Base-by-base conservation (phyloP, 1,284 basidiomycete genomes). In the Ceratobasidium sp. region DNA sequence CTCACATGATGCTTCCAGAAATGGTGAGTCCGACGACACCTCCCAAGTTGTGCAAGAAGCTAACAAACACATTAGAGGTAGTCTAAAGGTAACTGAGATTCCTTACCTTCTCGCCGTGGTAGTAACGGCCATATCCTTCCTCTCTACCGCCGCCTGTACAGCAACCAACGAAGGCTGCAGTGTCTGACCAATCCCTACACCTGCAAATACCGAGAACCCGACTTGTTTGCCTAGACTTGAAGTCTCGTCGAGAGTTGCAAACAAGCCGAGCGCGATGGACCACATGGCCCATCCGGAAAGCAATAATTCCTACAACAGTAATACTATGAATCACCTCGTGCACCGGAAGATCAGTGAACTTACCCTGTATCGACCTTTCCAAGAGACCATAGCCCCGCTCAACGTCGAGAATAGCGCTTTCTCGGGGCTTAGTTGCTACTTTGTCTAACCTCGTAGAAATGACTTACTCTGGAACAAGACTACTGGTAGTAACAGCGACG, bases 401-500 rank as follows among this genome's bases (percentile, higher is more conserved):
- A 54, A 58, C 50, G 69, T 67, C 1, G 58, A 65, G 58, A 73
- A 72, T 31, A 75, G 60, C 0, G 77, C 49, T 52, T 5, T 2
- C n/a, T 10, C 7, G 15, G 22, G 22, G 5, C 15, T 52, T 25
- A 52, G 22, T 22, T 22, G 27, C 13, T 5, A 25, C 13, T 22
- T 25, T 25, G 10, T 25, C 12, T 17, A 25, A 27, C 20, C 3
- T 27, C 3, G 27, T 52, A 8, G 38, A 27, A 6, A n/a, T n/a
- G 15, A 27, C 49, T 31, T 25, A 54, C 52, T 79, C 70, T 81
- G 80, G 0, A 79, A 73, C 10, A 79, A 68, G 60, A 82, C 77
- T 45, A 83, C 76, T 1, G 82, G 80, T 6, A 84, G 75, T 10
- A 82, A 74, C 3, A 82, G 74, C 3, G 81, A 79, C 27, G 81